Percentiles rank a stretch among this genome's conserved stretches.
These are phyloP conservation scores for Stipa capillata DNA, from an alignment of 176 grass and related monocot species.

Conservation along the genomic window DNA sequence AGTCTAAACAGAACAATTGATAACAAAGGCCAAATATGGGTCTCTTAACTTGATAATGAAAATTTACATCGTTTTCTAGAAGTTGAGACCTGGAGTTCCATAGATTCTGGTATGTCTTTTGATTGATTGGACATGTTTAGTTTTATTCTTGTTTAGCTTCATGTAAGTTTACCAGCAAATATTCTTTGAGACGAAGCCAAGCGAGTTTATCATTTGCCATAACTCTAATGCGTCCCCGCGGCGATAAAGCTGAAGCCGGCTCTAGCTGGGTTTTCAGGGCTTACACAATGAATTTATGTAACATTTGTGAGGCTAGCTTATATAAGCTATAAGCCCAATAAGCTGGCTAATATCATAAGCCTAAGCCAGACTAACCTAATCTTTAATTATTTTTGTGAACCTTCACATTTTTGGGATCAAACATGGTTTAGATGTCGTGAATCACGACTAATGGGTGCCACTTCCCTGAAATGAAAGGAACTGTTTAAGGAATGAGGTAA, in stretches of 20 bases:
- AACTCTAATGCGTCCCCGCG: neutral
- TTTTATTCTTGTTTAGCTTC: neutral
- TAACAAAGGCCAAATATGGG: neutral
- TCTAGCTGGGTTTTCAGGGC: neutral
- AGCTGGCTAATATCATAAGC: neutral
- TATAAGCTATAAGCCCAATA: neutral
- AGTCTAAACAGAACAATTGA: conserved; percentile 21
- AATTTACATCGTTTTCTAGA: neutral
- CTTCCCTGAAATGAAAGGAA: neutral
- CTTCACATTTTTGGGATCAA: neutral
- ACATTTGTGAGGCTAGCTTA: neutral
- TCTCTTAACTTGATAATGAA: neutral
- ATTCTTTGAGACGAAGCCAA: neutral
- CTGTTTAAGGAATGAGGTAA: neutral
- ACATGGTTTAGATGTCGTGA: neutral
- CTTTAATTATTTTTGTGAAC: neutral
- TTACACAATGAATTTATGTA: neutral
- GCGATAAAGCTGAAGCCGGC: neutral
- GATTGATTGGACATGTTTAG: neutral
- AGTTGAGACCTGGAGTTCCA: neutral
- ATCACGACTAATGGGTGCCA: neutral
- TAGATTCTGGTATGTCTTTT: neutral
- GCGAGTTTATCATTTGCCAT: neutral
- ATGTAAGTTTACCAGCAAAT: neutral
- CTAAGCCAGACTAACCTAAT: neutral